Base-by-base conservation (phyloP, 1,284 basidiomycete genomes). In the Sporisorium iseilematis-ciliati region DNA sequence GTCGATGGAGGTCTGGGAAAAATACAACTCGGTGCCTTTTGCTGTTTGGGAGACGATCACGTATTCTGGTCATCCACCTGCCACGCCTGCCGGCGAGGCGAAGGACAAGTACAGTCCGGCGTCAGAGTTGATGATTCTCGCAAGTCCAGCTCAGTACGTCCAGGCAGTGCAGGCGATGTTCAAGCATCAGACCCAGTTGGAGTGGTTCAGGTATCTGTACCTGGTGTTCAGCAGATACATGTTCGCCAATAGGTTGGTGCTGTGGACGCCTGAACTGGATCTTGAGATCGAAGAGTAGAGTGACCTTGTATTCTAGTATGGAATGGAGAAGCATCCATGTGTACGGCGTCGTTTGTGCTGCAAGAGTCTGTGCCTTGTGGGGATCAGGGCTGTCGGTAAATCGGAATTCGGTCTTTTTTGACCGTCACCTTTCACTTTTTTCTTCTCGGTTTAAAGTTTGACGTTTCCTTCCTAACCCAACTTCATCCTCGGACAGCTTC, bases 121-220 rank as follows among this genome's bases (percentile, higher is more conserved):
- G 14, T 52, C 49, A 3, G 65, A 71, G 41, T 54, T 80, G n/a
- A 61, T 53, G 7, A 12, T 68, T 23, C 66, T 79, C 7, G 69
- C 71, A 14, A 64, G 52, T 23, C 68, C 73, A 16, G 14, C 14
- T 0, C 62, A 69, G 48, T 84, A 84, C 41, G 6, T 46, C 29
- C 57, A 31, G 8, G 66, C 63, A 10, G 59, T 82, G 0, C 53
- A 49, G 2, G 82, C 83, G 11, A 84, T 84, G 83, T 57, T 59
- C 20, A 53, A 74, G 51, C 83, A 84, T 57, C 43, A 60, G 20
- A 72, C 80, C 2, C 83, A 84, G 69, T 64, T 84, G 10, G 81
- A 78, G 31, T 84, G 83, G 83, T 84, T 82, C 59, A 65, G 83
- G 3, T 84, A 78, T 35, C 52, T 84, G 38, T 83, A 82, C 59